These are phyloP conservation scores for Fusarium lyarnte DNA, from an alignment of 2,329 filamentous ascomycete species.

Conservation along the genomic window DNA sequence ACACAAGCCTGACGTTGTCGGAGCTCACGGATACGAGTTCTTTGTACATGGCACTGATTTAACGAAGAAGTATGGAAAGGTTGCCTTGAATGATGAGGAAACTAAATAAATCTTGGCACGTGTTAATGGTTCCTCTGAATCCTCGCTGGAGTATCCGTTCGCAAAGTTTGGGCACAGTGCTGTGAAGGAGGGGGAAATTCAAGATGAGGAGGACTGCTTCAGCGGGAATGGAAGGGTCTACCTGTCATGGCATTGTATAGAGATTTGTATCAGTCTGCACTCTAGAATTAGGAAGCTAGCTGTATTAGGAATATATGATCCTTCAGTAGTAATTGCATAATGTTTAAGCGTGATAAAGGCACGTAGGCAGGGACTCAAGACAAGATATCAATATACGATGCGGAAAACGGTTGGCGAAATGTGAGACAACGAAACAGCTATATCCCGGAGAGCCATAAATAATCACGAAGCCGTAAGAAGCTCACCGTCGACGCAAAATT, in stretches of 20 bases:
- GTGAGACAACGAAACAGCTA: too few relatives aligned
- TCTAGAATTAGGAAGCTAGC: too few relatives aligned
- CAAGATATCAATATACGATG: not conserved
- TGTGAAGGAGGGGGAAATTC: not conserved
- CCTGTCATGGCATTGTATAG: too few relatives aligned
- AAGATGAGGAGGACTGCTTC: not conserved
- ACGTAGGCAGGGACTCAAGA: not conserved
- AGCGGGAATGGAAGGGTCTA: not conserved
- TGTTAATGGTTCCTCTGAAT: not conserved
- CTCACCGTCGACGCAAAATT: too few relatives aligned
- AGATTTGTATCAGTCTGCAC: too few relatives aligned
- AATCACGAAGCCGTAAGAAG: not conserved
- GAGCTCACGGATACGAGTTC: not conserved
- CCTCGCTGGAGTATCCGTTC: not conserved
- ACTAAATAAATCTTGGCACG: not conserved
- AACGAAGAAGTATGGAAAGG: not conserved
- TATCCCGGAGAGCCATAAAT: not conserved
- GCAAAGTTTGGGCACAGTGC: not conserved
- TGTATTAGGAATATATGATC: too few relatives aligned
- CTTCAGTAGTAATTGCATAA: too few relatives aligned
- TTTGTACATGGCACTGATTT: not conserved
- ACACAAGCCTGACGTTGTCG: not conserved
- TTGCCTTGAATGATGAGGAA: not conserved
- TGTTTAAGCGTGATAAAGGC: too few relatives aligned
- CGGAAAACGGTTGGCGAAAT: too few relatives aligned